These are phyloP conservation scores for Globisporangium takayamanum DNA, from an alignment of 352 stramenopile species.

Conservation along the genomic window DNA sequence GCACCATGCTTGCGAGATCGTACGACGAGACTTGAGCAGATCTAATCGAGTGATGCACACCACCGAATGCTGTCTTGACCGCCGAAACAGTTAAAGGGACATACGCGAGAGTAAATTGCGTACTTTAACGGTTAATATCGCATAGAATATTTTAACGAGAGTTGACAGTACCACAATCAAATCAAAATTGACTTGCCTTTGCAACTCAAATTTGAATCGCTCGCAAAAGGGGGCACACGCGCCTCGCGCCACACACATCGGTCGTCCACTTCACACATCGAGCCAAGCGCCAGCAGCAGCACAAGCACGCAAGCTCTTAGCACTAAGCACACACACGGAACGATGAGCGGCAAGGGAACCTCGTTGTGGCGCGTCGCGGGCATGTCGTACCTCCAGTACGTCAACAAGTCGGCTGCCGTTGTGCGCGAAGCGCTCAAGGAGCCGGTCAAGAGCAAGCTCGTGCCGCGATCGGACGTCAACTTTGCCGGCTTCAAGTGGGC, in stretches of 20 bases:
- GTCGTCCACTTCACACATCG: too few species aligned
- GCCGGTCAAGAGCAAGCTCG: constrained; percentile 80
- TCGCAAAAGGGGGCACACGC: too few species aligned
- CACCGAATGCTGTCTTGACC: too few species aligned
- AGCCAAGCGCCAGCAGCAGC: neutral
- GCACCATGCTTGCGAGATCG: constrained; percentile 4
- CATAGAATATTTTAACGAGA: too few species aligned
- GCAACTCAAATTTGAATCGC: too few species aligned
- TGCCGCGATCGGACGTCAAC: constrained; percentile 64
- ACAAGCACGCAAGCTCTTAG: neutral
- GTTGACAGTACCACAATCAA: neutral
- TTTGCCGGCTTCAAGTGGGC: constrained; percentile 85
- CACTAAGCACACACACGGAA: constrained; percentile 5
- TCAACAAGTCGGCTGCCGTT: constrained; percentile 76
- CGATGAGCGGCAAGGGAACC: constrained; percentile 73
- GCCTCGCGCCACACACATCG: too few species aligned
- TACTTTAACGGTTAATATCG: too few species aligned
- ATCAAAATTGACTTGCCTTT: neutral
- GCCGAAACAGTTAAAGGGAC: too few species aligned
- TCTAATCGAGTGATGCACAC: too few species aligned
- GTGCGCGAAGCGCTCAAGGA: constrained; percentile 78
- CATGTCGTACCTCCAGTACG: constrained; percentile 86
- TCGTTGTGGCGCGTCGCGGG: constrained; percentile 83
- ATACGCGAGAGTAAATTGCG: too few species aligned
- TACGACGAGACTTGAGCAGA: too few species aligned